Percentiles rank a stretch among this genome's conserved stretches.
phyloP scores from a whole-genome alignment of 2,329 filamentous ascomycete genomes.

The Alternaria gaisen region DNA sequence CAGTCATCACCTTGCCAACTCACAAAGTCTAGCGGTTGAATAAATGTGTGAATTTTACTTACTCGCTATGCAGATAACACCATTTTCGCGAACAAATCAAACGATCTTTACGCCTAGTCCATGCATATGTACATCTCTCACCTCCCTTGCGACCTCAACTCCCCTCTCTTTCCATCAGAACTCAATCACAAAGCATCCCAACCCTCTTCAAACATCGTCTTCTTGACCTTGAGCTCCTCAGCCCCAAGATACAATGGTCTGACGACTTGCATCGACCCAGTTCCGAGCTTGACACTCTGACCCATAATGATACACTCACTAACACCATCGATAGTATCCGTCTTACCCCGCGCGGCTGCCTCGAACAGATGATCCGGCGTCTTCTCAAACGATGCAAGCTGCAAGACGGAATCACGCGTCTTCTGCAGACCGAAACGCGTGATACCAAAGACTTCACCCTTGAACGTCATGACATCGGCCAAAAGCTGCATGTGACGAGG shows the following conservation, averaged over 20 bases:
- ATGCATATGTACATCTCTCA: background rate
- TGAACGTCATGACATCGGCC: constrained; percentile 98
- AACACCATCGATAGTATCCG: constrained; percentile 90
- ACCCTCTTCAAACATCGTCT: constrained; percentile 48
- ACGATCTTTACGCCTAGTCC: background rate
- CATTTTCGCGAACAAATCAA: background rate
- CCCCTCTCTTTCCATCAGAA: background rate
- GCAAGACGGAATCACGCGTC: constrained; percentile 92
- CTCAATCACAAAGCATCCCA: constrained; percentile 43
- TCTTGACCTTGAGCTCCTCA: constrained; percentile 37
- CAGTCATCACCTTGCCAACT: background rate
- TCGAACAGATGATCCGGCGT: constrained; percentile 98
- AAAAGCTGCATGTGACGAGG: constrained; percentile 97
- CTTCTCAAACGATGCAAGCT: constrained; percentile 96
- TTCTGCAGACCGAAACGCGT: constrained; percentile 96
- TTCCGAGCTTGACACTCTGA: constrained; percentile 90
- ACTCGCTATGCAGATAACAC: background rate
- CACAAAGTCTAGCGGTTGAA: background rate
- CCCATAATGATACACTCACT: constrained; percentile 98
- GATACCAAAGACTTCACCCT: constrained; percentile 95
- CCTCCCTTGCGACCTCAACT: no score
- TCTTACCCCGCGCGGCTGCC: constrained; percentile 90
- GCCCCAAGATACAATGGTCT: constrained; percentile 64
- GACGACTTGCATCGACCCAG: constrained; percentile 90
- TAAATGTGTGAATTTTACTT: background rate